These are phyloP conservation scores for Fraxinus anomala DNA, from an alignment of 257 asterid genomes.

Conservation along the genomic window DNA sequence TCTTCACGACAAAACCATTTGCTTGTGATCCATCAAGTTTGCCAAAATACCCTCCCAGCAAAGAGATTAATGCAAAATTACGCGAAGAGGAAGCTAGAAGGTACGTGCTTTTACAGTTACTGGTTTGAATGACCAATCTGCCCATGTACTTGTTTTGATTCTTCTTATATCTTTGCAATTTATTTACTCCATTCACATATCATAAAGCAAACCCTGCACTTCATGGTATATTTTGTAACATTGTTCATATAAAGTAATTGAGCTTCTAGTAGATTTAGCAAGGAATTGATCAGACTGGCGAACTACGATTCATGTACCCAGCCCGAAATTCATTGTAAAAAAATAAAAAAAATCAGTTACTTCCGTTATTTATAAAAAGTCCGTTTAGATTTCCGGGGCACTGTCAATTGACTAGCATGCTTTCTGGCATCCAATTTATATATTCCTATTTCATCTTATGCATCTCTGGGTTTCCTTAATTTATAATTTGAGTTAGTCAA, in stretches of 20 bases:
- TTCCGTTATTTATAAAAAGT: no score
- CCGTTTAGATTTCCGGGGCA: background rate
- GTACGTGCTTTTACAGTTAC: slow-evolving; percentile 35
- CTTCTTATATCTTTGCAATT: background rate
- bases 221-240: no score
- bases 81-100: slow-evolving; percentile 86
- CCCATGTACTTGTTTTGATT: background rate
- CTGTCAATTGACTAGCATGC: slow-evolving; percentile 3
- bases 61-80: slow-evolving; percentile 90
- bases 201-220: no score
- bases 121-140: background rate
- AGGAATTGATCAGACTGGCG: background rate
- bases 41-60: slow-evolving; percentile 93
- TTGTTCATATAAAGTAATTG: no score
- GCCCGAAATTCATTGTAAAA: background rate
- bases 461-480: no score
- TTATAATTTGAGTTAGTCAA: no score
- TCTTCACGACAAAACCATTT: slow-evolving; percentile 67
- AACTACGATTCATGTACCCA: background rate
- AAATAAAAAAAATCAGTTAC: no score
- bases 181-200: background rate
- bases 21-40: slow-evolving; percentile 85
- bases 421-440: slow-evolving; percentile 12
- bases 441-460: slow-evolving; percentile 2
- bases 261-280: no score